A percentile compares a stretch with the other conserved stretches of the same genome.
Conservation (phyloP, 176 grass and related monocot genomes). For the Oryza glaberrima region DNA sequence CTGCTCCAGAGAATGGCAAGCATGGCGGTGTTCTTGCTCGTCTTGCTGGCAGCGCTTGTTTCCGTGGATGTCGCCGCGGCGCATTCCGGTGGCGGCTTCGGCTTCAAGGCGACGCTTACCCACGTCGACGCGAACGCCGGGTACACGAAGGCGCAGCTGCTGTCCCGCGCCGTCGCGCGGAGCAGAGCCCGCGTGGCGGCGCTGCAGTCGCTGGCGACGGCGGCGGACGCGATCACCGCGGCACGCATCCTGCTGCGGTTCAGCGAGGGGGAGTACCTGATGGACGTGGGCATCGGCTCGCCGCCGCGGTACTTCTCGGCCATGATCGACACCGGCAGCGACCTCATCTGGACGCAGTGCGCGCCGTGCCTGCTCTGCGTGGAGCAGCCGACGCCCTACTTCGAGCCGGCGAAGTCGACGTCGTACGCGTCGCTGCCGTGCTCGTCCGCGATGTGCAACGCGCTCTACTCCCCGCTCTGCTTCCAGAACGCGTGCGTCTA, state of each 20-base stretch:
- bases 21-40: not conserved
- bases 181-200: constrained; percentile 49
- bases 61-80: not conserved
- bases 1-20: constrained; percentile 13
- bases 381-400: constrained; percentile 61
- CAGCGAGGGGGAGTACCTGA: constrained; percentile 73
- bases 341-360: constrained; percentile 83
- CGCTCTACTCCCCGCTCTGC: constrained; percentile 60
- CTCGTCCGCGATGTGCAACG: constrained; percentile 47
- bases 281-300: constrained; percentile 72
- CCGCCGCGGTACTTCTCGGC: constrained; percentile 60
- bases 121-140: constrained; percentile 48
- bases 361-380: constrained; percentile 64
- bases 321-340: constrained; percentile 61
- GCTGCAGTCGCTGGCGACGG: constrained; percentile 53
- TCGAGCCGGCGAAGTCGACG: constrained; percentile 41
- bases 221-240: constrained; percentile 37
- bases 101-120: constrained; percentile 57
- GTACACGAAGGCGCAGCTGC: constrained; percentile 45
- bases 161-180: constrained; percentile 54
- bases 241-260: constrained; percentile 47
- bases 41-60: constrained; percentile 12
- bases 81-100: not conserved
- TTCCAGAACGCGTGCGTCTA: constrained; percentile 63
- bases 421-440: constrained; percentile 49